Percentiles rank a stretch among this genome's conserved stretches.
Conservation (phyloP, 1,139 yeast genomes). For the Geotrichum reessii region DNA sequence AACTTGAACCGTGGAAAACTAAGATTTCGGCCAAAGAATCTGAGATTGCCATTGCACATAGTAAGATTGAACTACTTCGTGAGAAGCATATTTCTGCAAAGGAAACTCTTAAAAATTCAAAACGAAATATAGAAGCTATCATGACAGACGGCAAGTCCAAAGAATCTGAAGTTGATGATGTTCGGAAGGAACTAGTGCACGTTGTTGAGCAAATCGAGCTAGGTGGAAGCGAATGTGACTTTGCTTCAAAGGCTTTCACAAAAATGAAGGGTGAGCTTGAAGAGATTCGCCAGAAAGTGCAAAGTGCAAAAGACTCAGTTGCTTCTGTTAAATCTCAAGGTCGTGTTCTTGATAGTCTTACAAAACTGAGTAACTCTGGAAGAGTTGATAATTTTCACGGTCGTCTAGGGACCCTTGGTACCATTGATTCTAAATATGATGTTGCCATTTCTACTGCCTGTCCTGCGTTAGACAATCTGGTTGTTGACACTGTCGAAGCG, state of each 20-base stretch:
- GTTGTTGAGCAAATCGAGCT: slow-evolving; percentile 49
- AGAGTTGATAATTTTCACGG: slow-evolving; percentile 85
- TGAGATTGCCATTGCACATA: slow-evolving; percentile 56
- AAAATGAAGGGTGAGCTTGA: slow-evolving; percentile 52
- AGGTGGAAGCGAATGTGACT: slow-evolving; percentile 54
- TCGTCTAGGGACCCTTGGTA: slow-evolving; percentile 83
- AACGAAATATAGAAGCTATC: slow-evolving; percentile 45
- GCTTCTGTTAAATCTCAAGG: slow-evolving; percentile 61
- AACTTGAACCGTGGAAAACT: slow-evolving; percentile 80
- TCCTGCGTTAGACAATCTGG: slow-evolving; percentile 85
- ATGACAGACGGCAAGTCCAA: slow-evolving; percentile 51
- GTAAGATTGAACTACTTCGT: slow-evolving; percentile 57
- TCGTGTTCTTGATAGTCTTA: slow-evolving; percentile 64
- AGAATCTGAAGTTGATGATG: slow-evolving; percentile 41
- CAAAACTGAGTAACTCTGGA: slow-evolving; percentile 70
- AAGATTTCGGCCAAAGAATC: slow-evolving; percentile 62
- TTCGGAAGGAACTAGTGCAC: slow-evolving; percentile 44
- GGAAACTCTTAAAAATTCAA: slow-evolving; percentile 45
- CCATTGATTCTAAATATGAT: slow-evolving; percentile 81
- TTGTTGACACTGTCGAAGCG: slow-evolving; percentile 87
- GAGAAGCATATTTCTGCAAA: slow-evolving; percentile 45
- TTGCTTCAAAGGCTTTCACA: slow-evolving; percentile 46
- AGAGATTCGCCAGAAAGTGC: slow-evolving; percentile 53
- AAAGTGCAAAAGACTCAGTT: slow-evolving; percentile 58
- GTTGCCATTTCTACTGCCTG: slow-evolving; percentile 94